Evolutionary conservation across 768 basidiomycete species (phyloP), one percentile per base, ranked within the genome.

Genomic region (Saitozyma sp.): DNA sequence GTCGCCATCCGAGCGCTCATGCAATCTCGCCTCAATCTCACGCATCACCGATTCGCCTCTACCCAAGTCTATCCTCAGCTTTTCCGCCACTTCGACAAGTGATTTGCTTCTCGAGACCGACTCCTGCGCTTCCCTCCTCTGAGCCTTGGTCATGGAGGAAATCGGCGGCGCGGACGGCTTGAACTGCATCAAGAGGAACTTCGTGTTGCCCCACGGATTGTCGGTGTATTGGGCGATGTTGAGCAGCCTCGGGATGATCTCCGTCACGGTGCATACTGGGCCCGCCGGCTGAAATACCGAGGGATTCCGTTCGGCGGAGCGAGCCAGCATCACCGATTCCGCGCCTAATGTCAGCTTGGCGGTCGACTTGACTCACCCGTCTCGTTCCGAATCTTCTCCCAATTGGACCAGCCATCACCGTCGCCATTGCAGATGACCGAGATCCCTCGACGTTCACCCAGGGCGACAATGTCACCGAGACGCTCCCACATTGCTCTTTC

Each of bases 371-470:
- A 79, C 84, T 53, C 71, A 87, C 92, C 90, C 39, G 94, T 98
- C 37, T 86, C 78, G 54, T 83, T 82, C 49, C 88, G 84, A 42
- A 97, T 85, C 51, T 87, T 84, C 63, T 85, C 86, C 53, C 89
- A 89, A 70, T 94, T 92, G 66, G 87, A 84, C 81, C 85, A 88
- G 3, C 87, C 87, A 14, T 84, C 77, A 68, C 91, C 96, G 77
- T 99, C 95, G 0, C 96, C 96, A 77, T 99, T 99, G 80, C 91
- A 90, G 29, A 94, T 84, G 41, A 99, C 87, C 0, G 93, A 89
- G n/a, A 96, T 84, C 0, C 86, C 89, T 68, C 84, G 85, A 2
- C 88, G 88, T 60, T 86, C 85, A 7, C 95, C 92, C 70, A 90
- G 89, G 9, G 92, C 85, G 19, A 93, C 92, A 62, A 99, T 89